Conservation (phyloP, 108 stramenopile genomes). For the Licmophora abbreviata region DNA sequence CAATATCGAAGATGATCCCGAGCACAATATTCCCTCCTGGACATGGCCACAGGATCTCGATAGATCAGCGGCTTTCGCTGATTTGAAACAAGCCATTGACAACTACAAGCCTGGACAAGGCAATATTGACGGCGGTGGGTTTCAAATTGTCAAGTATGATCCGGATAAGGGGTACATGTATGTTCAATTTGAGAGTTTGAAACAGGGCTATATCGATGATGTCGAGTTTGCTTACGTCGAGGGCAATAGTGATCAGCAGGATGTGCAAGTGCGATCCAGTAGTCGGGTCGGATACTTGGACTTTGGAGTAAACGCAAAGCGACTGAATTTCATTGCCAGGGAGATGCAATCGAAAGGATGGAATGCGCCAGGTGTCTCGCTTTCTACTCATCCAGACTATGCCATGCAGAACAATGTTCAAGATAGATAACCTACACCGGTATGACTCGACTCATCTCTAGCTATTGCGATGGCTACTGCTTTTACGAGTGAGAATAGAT, state of each 20-base stretch:
- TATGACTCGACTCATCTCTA: no score
- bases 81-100: slow-evolving; percentile 47
- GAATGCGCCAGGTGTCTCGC: slow-evolving; percentile 64
- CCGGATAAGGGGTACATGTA: slow-evolving; percentile 63
- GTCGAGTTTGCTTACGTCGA: slow-evolving; percentile 51
- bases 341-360: slow-evolving; percentile 54
- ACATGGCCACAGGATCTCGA: slow-evolving; percentile 33
- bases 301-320: slow-evolving; percentile 78
- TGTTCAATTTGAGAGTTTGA: slow-evolving; percentile 74
- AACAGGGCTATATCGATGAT: slow-evolving; percentile 78
- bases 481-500: no score
- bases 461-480: no score
- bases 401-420: slow-evolving; percentile 66
- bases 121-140: slow-evolving; percentile 83
- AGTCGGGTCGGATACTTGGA: slow-evolving; percentile 75
- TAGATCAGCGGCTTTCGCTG: slow-evolving; percentile 38
- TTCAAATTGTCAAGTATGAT: slow-evolving; percentile 63
- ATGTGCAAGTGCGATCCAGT: slow-evolving; percentile 62
- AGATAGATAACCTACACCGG: no score
- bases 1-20: slow-evolving; percentile 43
- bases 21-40: slow-evolving; percentile 61
- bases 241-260: slow-evolving; percentile 16
- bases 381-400: slow-evolving; percentile 61
- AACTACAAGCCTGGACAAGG: slow-evolving; percentile 68
- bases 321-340: slow-evolving; percentile 70